Evolutionary conservation across 78 protist genomes (phyloP).

Genomic region (Goniomonas avonlea): DNA sequence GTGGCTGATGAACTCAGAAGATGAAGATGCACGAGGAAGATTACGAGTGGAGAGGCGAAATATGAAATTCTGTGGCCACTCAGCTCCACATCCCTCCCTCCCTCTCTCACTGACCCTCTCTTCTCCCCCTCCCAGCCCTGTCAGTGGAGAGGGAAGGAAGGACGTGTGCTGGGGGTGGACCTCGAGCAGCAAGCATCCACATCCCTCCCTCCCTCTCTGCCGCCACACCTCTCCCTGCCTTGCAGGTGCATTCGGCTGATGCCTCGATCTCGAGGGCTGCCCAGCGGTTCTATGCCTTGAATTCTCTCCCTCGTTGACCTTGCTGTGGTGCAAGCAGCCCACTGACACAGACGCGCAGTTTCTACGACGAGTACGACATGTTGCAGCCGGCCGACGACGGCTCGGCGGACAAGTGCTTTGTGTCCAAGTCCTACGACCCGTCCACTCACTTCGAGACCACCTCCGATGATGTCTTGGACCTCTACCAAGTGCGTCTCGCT

Average conservation of each 20-base stretch:
- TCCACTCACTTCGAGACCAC: slow-evolving; percentile 82
- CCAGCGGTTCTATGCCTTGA: too few relatives aligned
- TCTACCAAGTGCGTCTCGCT: slow-evolving; percentile 54
- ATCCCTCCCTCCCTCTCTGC: not conserved
- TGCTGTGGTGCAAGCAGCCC: not conserved
- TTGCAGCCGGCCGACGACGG: not conserved
- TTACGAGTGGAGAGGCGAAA: too few relatives aligned
- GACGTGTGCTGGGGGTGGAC: too few relatives aligned
- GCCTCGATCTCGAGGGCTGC: too few relatives aligned
- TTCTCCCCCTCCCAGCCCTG: too few relatives aligned
- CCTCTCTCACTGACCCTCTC: too few relatives aligned
- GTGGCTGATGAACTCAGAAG: not conserved
- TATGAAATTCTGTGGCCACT: not conserved
- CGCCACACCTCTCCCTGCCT: too few relatives aligned
- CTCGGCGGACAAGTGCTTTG: not conserved
- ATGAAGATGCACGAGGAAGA: not conserved
- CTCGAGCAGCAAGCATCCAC: too few relatives aligned
- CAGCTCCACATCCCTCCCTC: not conserved
- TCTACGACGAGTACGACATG: slow-evolving; percentile 15
- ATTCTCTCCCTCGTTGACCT: not conserved
- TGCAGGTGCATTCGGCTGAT: too few relatives aligned
- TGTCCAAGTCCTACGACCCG: slow-evolving; percentile 73
- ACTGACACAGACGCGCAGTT: slow-evolving; percentile 2
- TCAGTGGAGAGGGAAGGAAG: too few relatives aligned
- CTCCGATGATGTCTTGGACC: slow-evolving; percentile 60